Evolutionary conservation across 2,329 filamentous ascomycete species (phyloP).

Genomic region (Saccharata proteae): DNA sequence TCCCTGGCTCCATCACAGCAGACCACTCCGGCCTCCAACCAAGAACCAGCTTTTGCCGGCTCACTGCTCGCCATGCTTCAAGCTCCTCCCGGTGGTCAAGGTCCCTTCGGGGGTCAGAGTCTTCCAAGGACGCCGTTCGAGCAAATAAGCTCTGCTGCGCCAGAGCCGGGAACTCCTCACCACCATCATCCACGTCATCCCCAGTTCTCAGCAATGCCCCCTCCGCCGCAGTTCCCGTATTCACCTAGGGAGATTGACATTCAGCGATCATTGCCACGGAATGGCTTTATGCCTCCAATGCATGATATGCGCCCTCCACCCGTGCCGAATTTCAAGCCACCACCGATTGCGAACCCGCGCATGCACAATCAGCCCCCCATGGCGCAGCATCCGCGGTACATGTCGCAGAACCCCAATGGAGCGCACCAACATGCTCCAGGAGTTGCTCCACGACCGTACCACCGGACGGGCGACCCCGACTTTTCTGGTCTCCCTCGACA

Average conservation of each 20-base stretch:
- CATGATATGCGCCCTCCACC: constrained; percentile 8
- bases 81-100: constrained; percentile 18
- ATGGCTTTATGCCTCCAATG: constrained; percentile 1
- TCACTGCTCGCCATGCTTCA: constrained; percentile 46
- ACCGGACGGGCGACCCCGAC: constrained; percentile 29
- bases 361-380: constrained; percentile 12
- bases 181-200: constrained; percentile 41
- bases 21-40: constrained; percentile 26
- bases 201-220: constrained; percentile 34
- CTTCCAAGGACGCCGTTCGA: constrained; percentile 38
- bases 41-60: constrained; percentile 20
- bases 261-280: constrained; percentile 2
- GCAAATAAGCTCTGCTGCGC: constrained; percentile 36
- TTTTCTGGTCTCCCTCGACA: constrained; percentile 28
- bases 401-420: constrained; percentile 8
- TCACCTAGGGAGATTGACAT: constrained; percentile 24
- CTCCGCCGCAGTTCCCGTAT: constrained; percentile 37
- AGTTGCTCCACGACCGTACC: constrained; percentile 31
- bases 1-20: no score
- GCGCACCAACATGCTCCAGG: constrained; percentile 7
- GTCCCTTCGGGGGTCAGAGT: not conserved
- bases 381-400: constrained; percentile 8
- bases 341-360: not conserved
- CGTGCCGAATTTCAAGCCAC: constrained; percentile 6
- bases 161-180: constrained; percentile 47